Percentiles rank a stretch among this genome's conserved stretches.
Conservation (phyloP, 441 rosid genomes). For the Bruguiera hainesii region DNA sequence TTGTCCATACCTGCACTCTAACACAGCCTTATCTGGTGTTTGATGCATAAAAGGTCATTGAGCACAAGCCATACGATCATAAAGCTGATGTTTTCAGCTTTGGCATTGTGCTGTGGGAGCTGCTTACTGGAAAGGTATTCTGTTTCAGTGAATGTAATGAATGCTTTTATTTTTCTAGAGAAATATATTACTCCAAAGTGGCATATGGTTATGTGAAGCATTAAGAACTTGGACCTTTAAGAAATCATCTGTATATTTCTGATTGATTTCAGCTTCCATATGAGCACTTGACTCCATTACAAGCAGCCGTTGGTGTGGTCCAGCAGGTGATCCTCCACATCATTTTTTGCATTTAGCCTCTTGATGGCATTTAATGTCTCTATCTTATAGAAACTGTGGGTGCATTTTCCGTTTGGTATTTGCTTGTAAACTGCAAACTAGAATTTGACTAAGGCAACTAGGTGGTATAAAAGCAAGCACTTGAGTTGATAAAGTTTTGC, state of each 20-base stretch:
- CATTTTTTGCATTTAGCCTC: neutral
- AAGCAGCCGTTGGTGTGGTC: constrained; percentile 67
- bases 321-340: constrained; percentile 46
- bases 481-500: neutral
- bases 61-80: constrained; percentile 59
- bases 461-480: neutral
- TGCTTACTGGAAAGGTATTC: constrained; percentile 66
- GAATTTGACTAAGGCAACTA: neutral
- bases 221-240: neutral
- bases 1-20: constrained; percentile 20
- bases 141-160: neutral
- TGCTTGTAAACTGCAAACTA: neutral
- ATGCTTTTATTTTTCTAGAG: constrained; percentile 2
- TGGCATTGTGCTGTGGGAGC: constrained; percentile 66
- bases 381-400: neutral
- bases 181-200: no score
- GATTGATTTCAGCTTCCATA: constrained; percentile 55
- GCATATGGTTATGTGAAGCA: neutral
- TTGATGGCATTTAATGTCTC: neutral
- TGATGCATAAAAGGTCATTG: constrained; percentile 55
- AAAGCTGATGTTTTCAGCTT: constrained; percentile 76
- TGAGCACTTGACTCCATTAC: constrained; percentile 52
- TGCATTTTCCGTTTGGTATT: neutral
- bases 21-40: constrained; percentile 25
- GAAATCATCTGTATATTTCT: constrained; percentile 1